Conservation (phyloP, 495 filamentous ascomycete genomes). For the Trichoderma virens region DNA sequence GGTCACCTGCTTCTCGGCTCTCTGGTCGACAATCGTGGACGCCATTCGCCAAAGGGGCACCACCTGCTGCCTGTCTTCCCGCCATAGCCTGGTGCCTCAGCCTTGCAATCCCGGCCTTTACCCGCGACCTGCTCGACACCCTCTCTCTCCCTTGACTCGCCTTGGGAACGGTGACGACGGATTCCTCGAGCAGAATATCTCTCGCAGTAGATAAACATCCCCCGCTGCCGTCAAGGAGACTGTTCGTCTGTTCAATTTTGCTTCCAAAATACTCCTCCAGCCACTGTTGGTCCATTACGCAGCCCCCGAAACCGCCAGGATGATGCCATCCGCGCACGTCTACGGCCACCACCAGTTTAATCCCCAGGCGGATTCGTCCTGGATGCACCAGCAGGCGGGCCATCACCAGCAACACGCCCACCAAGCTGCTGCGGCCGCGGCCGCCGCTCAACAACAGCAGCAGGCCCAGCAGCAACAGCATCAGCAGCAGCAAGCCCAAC, state of each 20-base stretch:
- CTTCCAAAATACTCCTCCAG: neutral
- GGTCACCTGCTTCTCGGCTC: too few relatives aligned
- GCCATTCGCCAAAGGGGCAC: too few relatives aligned
- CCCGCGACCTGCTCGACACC: neutral
- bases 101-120: neutral
- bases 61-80: neutral
- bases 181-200: neutral
- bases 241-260: neutral
- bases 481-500: conserved; percentile 9
- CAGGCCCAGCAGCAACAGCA: conserved; percentile 15
- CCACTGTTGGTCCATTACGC: neutral
- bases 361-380: conserved; percentile 65
- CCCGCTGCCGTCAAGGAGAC: neutral
- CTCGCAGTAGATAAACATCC: neutral
- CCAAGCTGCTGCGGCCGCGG: conserved; percentile 54
- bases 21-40: too few relatives aligned
- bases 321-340: conserved; percentile 36
- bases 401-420: conserved; percentile 58
- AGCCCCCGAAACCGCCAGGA: conserved; percentile 18
- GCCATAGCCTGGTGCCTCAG: neutral
- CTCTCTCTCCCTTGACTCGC: neutral
- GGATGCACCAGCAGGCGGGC: conserved; percentile 63
- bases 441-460: conserved; percentile 53
- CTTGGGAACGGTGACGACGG: neutral
- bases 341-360: conserved; percentile 68